phyloP scores from a whole-genome alignment of 2,329 filamentous ascomycete species.

The Colletotrichum cuscutae region DNA sequence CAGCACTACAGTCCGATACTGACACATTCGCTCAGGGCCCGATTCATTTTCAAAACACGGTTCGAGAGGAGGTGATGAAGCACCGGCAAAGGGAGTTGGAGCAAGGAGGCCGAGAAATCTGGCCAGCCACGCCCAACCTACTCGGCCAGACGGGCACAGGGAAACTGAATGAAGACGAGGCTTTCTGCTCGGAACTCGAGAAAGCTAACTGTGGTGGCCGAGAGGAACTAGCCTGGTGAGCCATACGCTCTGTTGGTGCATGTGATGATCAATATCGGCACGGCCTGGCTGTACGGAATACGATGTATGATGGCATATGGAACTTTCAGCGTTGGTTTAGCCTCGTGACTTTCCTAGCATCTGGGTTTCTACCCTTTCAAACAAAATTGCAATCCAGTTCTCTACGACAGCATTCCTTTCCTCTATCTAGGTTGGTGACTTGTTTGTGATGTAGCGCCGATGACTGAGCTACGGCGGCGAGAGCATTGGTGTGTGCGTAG shows the following conservation, averaged over 20 bases:
- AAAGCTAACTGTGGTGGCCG: constrained; percentile 18
- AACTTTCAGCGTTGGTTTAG: background rate
- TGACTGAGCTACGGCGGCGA: background rate
- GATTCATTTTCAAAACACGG: constrained; percentile 52
- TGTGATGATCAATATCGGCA: background rate
- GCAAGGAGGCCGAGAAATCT: constrained; percentile 41
- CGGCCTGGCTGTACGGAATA: background rate
- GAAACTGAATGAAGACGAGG: constrained; percentile 41
- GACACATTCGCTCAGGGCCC: constrained; percentile 47
- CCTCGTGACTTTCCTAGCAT: background rate
- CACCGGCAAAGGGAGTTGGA: constrained; percentile 41
- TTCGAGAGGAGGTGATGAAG: constrained; percentile 40
- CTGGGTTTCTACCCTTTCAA: background rate
- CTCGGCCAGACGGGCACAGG: constrained; percentile 38
- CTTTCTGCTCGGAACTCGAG: constrained; percentile 42
- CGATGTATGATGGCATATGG: background rate
- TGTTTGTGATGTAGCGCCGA: background rate
- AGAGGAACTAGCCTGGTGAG: constrained; percentile 37
- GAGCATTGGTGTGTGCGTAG: background rate
- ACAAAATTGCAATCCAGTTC: background rate
- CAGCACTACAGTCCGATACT: constrained; percentile 33
- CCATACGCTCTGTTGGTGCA: background rate
- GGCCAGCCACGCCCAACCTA: constrained; percentile 42
- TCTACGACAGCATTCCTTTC: background rate
- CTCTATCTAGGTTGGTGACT: background rate